Evolutionary conservation across 106 monocot genomes (phyloP).

Genomic region (Dendrobium officinale): DNA sequence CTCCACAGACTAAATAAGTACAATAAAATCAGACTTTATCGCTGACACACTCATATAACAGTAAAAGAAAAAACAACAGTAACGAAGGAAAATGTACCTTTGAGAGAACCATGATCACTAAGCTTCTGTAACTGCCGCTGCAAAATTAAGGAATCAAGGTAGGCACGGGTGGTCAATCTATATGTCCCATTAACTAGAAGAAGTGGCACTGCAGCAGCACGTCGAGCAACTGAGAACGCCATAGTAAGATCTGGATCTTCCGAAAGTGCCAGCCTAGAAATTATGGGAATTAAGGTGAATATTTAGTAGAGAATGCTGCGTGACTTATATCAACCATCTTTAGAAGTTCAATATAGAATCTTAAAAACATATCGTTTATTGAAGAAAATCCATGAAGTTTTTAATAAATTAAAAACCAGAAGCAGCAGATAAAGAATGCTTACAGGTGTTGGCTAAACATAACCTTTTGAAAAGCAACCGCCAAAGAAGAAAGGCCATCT

Average conservation of each 20-base stretch:
- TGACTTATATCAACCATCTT: neutral
- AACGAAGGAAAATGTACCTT: conserved; percentile 37
- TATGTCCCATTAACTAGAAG: conserved; percentile 94
- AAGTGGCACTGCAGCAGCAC: conserved; percentile 88
- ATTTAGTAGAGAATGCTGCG: neutral
- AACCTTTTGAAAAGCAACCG: conserved; percentile 56
- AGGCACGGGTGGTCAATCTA: conserved; percentile 74
- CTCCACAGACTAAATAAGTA: neutral
- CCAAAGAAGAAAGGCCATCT: conserved; percentile 70
- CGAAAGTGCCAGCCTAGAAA: conserved; percentile 64
- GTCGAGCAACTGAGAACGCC: conserved; percentile 87
- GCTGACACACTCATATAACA: neutral
- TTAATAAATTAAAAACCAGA: neutral
- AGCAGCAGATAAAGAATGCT: conserved; percentile 15
- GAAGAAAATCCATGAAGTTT: neutral
- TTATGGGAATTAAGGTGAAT: neutral
- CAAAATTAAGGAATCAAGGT: conserved; percentile 85
- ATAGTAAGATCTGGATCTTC: conserved; percentile 75
- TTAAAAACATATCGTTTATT: neutral
- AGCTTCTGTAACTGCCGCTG: conserved; percentile 77
- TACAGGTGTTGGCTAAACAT: conserved; percentile 73
- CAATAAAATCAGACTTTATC: neutral
- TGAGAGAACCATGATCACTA: conserved; percentile 65
- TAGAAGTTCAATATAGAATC: neutral
- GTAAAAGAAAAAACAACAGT: neutral